Conservation (phyloP, 441 rosid genomes). For the Melastoma candidum region DNA sequence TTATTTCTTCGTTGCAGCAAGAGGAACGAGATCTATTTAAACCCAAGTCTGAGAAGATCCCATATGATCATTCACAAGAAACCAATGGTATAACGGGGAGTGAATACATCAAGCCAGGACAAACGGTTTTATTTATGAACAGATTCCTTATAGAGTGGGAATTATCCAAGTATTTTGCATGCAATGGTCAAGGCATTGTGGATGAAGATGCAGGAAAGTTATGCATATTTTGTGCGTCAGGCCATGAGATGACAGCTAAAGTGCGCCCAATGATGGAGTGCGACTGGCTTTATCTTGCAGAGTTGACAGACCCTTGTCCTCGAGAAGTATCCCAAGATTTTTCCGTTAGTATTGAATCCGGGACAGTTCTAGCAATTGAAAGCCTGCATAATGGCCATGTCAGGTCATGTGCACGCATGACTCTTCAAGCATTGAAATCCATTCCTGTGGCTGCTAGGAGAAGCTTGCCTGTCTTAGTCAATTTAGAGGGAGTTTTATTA, state of each 20-base stretch:
- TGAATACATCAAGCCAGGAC: constrained; percentile 36
- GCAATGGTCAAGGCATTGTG: no score
- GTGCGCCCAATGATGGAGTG: constrained; percentile 65
- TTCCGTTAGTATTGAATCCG: not conserved
- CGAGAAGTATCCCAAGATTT: constrained; percentile 22
- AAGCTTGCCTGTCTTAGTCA: constrained; percentile 72
- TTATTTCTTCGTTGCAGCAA: constrained; percentile 37
- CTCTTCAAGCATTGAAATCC: constrained; percentile 43
- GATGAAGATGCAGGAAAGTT: constrained; percentile 10
- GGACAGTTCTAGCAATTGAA: constrained; percentile 16
- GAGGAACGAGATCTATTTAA: constrained; percentile 58
- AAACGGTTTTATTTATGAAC: constrained; percentile 57
- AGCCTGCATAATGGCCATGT: constrained; percentile 22
- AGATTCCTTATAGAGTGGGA: constrained; percentile 67
- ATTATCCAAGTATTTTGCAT: constrained; percentile 13
- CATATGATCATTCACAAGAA: constrained; percentile 20
- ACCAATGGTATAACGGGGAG: constrained; percentile 20
- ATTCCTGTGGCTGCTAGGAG: constrained; percentile 67
- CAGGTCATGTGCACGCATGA: constrained; percentile 37
- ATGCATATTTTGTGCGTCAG: constrained; percentile 24
- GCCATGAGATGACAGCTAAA: constrained; percentile 25
- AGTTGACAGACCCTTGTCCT: constrained; percentile 34
- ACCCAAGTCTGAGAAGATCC: constrained; percentile 29
- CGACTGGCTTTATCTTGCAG: constrained; percentile 73
- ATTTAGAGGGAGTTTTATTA: constrained; percentile 40